Conservation (phyloP, 176 grass and related monocot genomes). For the Pontederia paniculata region DNA sequence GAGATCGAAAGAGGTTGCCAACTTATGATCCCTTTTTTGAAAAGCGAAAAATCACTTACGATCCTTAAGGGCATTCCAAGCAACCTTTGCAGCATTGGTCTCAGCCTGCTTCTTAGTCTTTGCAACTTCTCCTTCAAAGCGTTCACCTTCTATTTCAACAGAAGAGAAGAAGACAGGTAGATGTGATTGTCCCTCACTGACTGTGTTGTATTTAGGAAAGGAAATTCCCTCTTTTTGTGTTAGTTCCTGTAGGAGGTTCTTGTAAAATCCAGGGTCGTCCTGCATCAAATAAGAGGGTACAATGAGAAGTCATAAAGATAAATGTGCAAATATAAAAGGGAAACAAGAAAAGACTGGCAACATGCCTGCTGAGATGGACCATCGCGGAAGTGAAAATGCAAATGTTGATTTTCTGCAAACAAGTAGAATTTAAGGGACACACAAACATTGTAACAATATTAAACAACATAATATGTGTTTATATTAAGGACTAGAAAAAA, state of each 20-base stretch:
- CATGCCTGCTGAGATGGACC: not conserved
- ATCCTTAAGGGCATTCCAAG: constrained; percentile 36
- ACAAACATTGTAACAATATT: no score
- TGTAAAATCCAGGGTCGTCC: constrained; percentile 35
- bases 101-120: constrained; percentile 71
- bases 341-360: constrained; percentile 1
- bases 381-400: no score
- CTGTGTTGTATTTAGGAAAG: constrained; percentile 45
- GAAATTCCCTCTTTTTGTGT: constrained; percentile 37
- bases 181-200: constrained; percentile 16
- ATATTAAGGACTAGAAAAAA: no score
- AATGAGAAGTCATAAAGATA: constrained; percentile 16
- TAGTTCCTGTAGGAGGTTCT: constrained; percentile 53
- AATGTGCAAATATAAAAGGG: not conserved
- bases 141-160: constrained; percentile 39
- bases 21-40: no score
- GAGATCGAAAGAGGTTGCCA: no score
- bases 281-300: constrained; percentile 27
- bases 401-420: no score
- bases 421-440: no score
- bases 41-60: constrained; percentile 30
- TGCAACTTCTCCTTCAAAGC: constrained; percentile 37
- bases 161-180: constrained; percentile 29
- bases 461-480: no score
- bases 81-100: constrained; percentile 44